Evolutionary conservation across 2,329 filamentous ascomycete species (phyloP), one percentile per base, ranked within the genome.

Genomic region (Pyrenochaeta sp.): DNA sequence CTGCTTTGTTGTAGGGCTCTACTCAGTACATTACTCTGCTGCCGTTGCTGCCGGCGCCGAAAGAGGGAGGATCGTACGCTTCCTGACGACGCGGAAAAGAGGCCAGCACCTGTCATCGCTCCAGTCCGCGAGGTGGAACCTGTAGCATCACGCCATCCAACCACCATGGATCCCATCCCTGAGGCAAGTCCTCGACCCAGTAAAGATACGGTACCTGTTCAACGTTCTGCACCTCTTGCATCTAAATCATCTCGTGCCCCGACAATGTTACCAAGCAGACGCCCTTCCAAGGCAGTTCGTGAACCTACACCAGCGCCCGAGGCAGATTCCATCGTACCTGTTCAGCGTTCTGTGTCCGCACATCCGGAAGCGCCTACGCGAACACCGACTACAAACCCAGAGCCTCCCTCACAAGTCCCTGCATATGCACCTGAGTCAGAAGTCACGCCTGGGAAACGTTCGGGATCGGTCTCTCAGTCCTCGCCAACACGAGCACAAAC

Each of bases 121-220:
- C 37, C 13, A 30, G 25, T 32, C 2, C 40, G 32, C 10, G 27
- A 47, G 24, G 45, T 6, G 15, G 45, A 47, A 8, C 50, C 27
- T 15, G 40, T 36, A 4, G 30, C 15, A 25, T 39, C 34, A 5
- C 46, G 42, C 8, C 46, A 30, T 3, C 36, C 15, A n/a, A 44
- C 13, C 15, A 49, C 12, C n/a, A 50, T 59, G 25, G 47, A 52
- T 7, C 27, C 56, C 5, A 57, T 56, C 8, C 53, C 50, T 5
- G 56, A 62, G 42, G 42, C n/a, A 28, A 62, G 59, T 42, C 43
- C 53, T 28, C 27, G 50, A 34, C 50, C 52, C 5, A 59, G 56
- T 46, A 39, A 51, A 6, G 59, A 59, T 15, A 25, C 19, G 19
- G 25, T 12, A n/a, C 22, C 34, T n/a, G 27, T 8, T 42, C 13